Evolutionary conservation across 106 monocot species (phyloP).

Genomic region (Chionographis japonica): DNA sequence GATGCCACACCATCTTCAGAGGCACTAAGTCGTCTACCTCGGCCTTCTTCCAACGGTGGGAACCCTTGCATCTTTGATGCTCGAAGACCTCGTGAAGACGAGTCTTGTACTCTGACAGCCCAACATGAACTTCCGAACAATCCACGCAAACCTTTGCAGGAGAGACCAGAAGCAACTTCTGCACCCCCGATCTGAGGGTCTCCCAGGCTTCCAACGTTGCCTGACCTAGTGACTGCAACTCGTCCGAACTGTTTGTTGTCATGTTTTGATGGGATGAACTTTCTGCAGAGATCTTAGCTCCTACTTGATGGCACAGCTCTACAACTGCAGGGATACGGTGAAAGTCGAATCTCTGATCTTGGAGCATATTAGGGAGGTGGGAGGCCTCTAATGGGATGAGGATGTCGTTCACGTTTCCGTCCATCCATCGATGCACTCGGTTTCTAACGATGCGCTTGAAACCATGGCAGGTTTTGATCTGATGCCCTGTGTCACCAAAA

Average conservation of each 20-base stretch:
- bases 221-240: conserved; percentile 37
- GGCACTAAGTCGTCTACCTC: conserved; percentile 75
- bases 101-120: conserved; percentile 76
- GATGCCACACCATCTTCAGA: conserved; percentile 73
- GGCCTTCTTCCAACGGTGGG: conserved; percentile 77
- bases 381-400: conserved; percentile 59
- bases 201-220: conserved; percentile 79
- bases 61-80: conserved; percentile 58
- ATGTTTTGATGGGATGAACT: conserved; percentile 2
- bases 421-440: conserved; percentile 46
- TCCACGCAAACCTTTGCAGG: conserved; percentile 67
- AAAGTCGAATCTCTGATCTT: conserved; percentile 69
- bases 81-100: conserved; percentile 74
- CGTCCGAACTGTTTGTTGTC: background rate
- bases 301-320: conserved; percentile 88
- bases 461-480: conserved; percentile 70
- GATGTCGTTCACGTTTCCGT: conserved; percentile 50
- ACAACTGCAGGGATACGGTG: conserved; percentile 62
- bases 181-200: conserved; percentile 55
- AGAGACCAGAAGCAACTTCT: conserved; percentile 64
- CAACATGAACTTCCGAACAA: conserved; percentile 88
- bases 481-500: conserved; percentile 60
- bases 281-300: conserved; percentile 43
- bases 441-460: conserved; percentile 61
- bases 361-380: conserved; percentile 62